A percentile compares a stretch with the other conserved stretches of the same genome.
Evolutionary conservation across 169 alveolate species (phyloP).

Genomic region (Eimeria falciformis): DNA sequence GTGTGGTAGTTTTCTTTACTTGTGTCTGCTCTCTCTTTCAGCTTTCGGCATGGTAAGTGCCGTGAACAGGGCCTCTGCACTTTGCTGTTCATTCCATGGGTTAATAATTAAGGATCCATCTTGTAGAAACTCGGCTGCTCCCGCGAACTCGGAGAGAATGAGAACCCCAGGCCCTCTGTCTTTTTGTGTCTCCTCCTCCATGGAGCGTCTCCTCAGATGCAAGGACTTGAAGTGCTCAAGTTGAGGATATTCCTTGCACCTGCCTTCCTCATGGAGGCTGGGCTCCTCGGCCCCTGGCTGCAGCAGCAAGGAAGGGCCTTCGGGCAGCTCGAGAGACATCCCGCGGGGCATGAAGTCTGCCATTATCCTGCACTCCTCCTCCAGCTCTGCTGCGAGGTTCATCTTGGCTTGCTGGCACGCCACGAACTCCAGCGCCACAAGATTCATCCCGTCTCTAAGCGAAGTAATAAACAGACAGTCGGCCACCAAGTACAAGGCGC

Average conservation of each 20-base stretch:
- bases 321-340: background rate
- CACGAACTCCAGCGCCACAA: constrained; percentile 77
- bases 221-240: background rate
- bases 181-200: background rate
- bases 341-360: too few species aligned
- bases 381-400: constrained; percentile 25
- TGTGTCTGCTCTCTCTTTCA: constrained; percentile 73
- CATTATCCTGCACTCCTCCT: too few species aligned
- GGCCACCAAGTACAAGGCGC: constrained; percentile 84
- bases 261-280: background rate
- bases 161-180: constrained; percentile 46
- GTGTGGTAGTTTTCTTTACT: background rate
- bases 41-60: constrained; percentile 78
- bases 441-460: constrained; percentile 88
- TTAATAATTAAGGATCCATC: constrained; percentile 76
- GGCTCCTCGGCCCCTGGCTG: background rate
- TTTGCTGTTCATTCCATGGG: constrained; percentile 78
- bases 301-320: background rate
- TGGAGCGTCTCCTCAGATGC: background rate
- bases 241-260: background rate
- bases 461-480: constrained; percentile 88
- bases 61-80: constrained; percentile 77
- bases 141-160: constrained; percentile 80
- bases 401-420: constrained; percentile 76
- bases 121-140: constrained; percentile 79